These are phyloP conservation scores for Colletotrichum musicola DNA, from an alignment of 2,329 filamentous ascomycete genomes.

Conservation along the genomic window DNA sequence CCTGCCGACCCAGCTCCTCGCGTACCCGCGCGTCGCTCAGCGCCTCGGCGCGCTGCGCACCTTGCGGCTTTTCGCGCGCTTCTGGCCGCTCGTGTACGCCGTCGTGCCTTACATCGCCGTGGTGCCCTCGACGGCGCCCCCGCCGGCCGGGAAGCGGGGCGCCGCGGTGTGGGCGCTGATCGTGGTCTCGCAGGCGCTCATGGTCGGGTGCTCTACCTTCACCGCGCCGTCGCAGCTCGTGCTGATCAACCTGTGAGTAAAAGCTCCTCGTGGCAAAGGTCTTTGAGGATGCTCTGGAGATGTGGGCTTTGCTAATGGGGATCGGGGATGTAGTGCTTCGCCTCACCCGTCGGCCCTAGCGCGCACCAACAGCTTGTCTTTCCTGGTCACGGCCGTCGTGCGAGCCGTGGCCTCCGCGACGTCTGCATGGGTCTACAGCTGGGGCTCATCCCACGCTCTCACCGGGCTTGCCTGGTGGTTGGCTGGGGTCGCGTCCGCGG, in stretches of 20 bases:
- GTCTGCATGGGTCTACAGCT: not conserved
- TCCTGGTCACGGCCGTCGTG: slow-evolving; percentile 2
- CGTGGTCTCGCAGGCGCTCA: not conserved
- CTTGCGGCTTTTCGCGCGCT: not conserved
- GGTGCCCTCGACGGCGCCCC: not conserved
- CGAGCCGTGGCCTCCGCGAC: not conserved
- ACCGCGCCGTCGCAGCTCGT: not conserved
- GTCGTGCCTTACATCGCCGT: not conserved
- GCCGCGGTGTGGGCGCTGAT: not conserved
- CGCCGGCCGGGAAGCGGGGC: slow-evolving; percentile 4
- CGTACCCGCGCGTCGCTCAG: not conserved
- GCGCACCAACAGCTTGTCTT: not conserved
- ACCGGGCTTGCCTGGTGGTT: not conserved
- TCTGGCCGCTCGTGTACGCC: not conserved
- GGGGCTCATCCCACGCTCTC: not conserved
- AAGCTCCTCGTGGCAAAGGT: too few species aligned
- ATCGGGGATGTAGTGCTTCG: not conserved
- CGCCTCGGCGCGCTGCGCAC: not conserved
- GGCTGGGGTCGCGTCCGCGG: not conserved
- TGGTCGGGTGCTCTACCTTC: not conserved
- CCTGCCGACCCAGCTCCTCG: slow-evolving; percentile 5
- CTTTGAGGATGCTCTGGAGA: too few species aligned
- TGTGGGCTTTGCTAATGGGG: too few species aligned
- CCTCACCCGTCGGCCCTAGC: slow-evolving; percentile 8
- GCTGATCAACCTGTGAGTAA: not conserved